Base-by-base conservation (phyloP, 768 basidiomycete genomes). In the Psilocybe sp. region DNA sequence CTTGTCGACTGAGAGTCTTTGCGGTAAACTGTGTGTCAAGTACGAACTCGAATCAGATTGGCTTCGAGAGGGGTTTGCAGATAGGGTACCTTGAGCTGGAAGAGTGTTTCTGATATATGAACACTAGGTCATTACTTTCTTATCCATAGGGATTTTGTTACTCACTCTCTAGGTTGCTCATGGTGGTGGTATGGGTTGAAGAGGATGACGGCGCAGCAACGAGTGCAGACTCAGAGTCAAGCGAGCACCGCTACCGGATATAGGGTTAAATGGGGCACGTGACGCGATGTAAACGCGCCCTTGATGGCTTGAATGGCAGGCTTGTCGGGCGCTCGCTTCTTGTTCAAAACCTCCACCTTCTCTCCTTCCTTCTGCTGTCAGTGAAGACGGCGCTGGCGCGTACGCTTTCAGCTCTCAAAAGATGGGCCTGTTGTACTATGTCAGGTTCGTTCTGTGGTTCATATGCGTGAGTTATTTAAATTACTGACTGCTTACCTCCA, bases 91-190 rank as follows among this genome's bases (percentile, higher is more conserved):
- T 99, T 99, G 61, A 99, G 88, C 71, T 98, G 92, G 64, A 99
- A 99, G n/a, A 98, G 79, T 28, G 92, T 94, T 73, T 98, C 96
- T 99, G 28, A 23, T 39, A 32, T 66, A 4, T 58, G n/a, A 33
- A 50, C 54, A 34, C 51, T 79, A 48, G 78, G 72, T 15, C 48
- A 48, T 46, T 48, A 31, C 37, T 20, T 14, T n/a, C 18, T n/a
- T n/a, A n/a, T n/a, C 12, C 4, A 46, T 20, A 19, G 18, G n/a
- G 44, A 6, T 1, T 11, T 13, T 14, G 28, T 18, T 13, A 69
- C 93, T 77, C 63, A 92, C 94, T 96, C 72, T 97, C 93, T 57
- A 97, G 82, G 68, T 82, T 86, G 72, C 85, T 89, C 87, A 87
- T 90, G 62, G 51, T 64, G 55, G 60, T 49, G 13, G 41, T 34